These are phyloP conservation scores for Linaria vulgaris DNA, from an alignment of 257 asterid species.

Conservation along the genomic window DNA sequence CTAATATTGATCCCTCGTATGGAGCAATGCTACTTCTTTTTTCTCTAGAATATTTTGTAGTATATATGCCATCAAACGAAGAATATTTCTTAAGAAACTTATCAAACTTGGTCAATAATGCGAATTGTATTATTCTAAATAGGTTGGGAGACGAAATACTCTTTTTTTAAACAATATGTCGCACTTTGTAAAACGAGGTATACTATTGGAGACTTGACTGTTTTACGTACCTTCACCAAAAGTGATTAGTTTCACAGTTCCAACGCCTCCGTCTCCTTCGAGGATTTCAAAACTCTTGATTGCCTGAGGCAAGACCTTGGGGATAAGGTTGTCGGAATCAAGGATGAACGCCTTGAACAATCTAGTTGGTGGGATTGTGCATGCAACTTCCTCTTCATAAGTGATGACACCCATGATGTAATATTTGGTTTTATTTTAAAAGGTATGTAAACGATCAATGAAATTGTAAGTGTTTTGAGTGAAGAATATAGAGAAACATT, in stretches of 20 bases:
- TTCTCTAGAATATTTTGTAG: no score
- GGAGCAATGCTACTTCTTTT: no score
- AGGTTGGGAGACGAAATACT: no score
- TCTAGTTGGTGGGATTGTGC: constrained; percentile 42
- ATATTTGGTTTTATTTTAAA: neutral
- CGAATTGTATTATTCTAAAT: no score
- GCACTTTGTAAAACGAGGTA: no score
- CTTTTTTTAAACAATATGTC: no score
- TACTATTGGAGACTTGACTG: no score
- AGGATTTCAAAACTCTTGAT: constrained; percentile 38
- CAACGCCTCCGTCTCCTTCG: constrained; percentile 44
- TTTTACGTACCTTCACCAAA: constrained; percentile 36
- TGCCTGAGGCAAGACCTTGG: constrained; percentile 37
- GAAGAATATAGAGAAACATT: neutral
- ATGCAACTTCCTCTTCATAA: constrained; percentile 27
- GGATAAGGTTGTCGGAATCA: constrained; percentile 39
- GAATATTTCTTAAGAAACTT: no score
- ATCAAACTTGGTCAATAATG: no score
- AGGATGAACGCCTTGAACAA: constrained; percentile 40
- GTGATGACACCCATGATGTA: constrained; percentile 36
- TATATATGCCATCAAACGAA: no score
- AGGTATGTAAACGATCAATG: neutral
- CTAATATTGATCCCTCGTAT: no score
- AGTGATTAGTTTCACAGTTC: constrained; percentile 37
- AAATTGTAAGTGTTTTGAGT: neutral